Conservation (phyloP, 257 asterid species). For the Nicotiana tabacum region DNA sequence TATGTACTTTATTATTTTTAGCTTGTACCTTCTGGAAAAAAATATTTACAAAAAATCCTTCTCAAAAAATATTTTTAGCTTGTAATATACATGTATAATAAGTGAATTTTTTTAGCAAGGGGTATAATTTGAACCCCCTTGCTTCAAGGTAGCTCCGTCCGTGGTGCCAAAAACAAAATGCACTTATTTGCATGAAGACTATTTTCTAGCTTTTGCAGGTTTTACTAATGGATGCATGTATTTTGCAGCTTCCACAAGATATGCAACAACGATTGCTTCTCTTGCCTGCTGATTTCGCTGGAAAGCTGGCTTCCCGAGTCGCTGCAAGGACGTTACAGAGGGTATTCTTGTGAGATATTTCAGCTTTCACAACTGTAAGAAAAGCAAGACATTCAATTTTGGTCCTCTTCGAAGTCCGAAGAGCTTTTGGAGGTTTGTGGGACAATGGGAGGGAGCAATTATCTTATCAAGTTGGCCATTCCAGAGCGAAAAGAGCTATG, state of each 20-base stretch:
- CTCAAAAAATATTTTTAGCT: too few relatives aligned
- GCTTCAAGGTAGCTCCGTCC: too few relatives aligned
- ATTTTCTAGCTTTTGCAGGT: neutral
- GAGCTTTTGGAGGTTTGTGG: neutral
- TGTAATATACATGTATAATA: too few relatives aligned
- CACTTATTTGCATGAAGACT: neutral
- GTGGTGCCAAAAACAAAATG: neutral
- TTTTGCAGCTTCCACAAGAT: conserved; percentile 76
- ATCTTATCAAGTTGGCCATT: neutral
- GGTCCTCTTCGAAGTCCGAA: neutral
- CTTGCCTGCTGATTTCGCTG: conserved; percentile 65
- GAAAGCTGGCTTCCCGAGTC: conserved; percentile 59
- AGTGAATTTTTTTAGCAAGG: too few relatives aligned
- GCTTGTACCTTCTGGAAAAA: too few relatives aligned
- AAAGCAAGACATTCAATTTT: neutral
- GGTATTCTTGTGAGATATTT: conserved; percentile 35
- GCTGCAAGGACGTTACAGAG: conserved; percentile 77
- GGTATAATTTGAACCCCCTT: too few relatives aligned
- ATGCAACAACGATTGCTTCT: conserved; percentile 53
- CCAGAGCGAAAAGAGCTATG: neutral
- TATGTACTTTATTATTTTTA: too few relatives aligned
- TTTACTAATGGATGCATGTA: neutral
- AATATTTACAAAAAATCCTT: too few relatives aligned
- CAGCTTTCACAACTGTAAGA: neutral
- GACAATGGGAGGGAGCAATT: neutral